Base-by-base conservation (phyloP, 306 rosid species). In the Cicer cuneatum region DNA sequence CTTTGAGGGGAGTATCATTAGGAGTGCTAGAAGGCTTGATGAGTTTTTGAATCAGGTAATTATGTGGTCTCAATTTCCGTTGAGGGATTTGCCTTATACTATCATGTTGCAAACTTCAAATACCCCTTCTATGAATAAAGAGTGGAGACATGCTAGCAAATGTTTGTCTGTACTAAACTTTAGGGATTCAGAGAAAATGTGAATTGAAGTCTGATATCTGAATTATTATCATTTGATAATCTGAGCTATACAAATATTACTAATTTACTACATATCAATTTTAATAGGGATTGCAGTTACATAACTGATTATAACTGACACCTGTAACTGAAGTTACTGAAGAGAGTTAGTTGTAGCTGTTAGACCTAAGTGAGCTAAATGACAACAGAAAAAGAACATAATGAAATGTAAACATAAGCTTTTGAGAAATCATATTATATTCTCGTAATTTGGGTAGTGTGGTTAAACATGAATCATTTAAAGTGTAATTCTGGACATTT, bases 1-100 rank as follows among this genome's bases (percentile, higher is more conserved):
- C 56, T 94, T 94, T 81, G 97, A 94, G 84, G 99, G 99, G 49
- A 94, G 97, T 83, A 90, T 94, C 73, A 90, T 94, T 58, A 89
- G 99, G 81, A 87, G 95, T 83, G 95, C 96, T 51, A 94, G 97
- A 87, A 86, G 99, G 86, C 99, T 94, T 58, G 99, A 94, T 64
- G 99, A 94, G 74, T 94, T 94, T 81, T 80, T 92, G 83, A 94
- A 92, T 84, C 96, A 92, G 99, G 97, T 91, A 63, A 53, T 10
- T 16, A 3, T 0, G 7, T 8, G 72, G 72, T 42, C 59, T 74
- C 66, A 48, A 48, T 15, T 38, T 67, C 40, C 8, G 6, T 40
- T 3, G 29, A 10, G 38, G 19, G 45, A n/a, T 33, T 73, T 38
- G 2, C 38, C 57, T 53, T 42, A 33, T 49, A 49, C 59, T 60